These are phyloP conservation scores for cucumber (Cucumis sativus) DNA, from an alignment of 306 rosid genomes.

Conservation along the genomic window DNA sequence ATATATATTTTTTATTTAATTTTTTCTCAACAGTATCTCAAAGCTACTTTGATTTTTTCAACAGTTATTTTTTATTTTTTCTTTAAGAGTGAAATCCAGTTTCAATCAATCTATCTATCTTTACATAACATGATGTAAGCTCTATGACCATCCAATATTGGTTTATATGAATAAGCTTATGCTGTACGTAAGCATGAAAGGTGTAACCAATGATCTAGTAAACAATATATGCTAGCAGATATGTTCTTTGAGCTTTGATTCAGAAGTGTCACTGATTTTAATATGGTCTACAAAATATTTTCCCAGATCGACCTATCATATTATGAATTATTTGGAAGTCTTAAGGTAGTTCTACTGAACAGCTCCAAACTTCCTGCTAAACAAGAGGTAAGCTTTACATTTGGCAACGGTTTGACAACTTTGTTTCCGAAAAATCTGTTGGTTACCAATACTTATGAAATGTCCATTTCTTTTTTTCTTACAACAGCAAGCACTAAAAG, in stretches of 20 bases:
- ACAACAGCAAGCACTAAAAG: conserved; percentile 45
- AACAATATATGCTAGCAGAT: not conserved
- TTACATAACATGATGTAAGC: not conserved
- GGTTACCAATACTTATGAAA: not conserved
- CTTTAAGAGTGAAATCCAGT: not conserved
- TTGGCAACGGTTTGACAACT: conserved; percentile 5
- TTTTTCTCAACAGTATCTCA: not conserved
- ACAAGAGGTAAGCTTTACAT: conserved; percentile 53
- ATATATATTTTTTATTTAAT: too few relatives aligned
- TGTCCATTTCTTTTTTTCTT: not conserved
- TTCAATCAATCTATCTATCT: not conserved
- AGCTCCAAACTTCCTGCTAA: conserved; percentile 35
- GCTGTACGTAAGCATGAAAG: not conserved
- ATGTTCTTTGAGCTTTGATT: not conserved
- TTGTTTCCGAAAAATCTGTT: not conserved
- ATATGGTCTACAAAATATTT: not conserved
- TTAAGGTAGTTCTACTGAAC: conserved; percentile 56
- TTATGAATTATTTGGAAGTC: conserved; percentile 76
- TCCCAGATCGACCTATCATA: conserved; percentile 79
- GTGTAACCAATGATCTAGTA: not conserved
- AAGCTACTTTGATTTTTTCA: too few relatives aligned
- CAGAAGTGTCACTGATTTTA: not conserved
- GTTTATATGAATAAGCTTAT: not conserved
- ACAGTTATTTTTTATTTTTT: not conserved
- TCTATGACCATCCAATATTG: not conserved